Evolutionary conservation across 2,329 filamentous ascomycete genomes (phyloP).

Genomic region (Aureobasidium musti): DNA sequence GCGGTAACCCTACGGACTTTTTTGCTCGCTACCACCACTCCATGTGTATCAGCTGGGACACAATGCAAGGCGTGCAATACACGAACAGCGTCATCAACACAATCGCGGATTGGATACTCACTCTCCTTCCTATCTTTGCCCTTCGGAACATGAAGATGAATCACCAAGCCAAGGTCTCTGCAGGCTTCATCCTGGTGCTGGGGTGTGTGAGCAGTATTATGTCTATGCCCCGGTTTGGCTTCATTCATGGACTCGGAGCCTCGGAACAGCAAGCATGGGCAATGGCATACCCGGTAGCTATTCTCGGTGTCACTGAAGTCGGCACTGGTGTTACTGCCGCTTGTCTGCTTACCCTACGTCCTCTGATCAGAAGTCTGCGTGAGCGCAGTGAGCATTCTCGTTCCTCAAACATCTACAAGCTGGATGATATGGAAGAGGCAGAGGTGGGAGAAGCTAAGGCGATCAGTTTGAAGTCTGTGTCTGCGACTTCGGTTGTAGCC

Average conservation of each 20-base stretch:
- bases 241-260: background rate
- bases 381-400: background rate
- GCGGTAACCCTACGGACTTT: conserved; percentile 18
- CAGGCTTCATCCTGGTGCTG: conserved; percentile 8
- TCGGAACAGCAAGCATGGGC: conserved; percentile 29
- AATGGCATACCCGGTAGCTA: conserved; percentile 31
- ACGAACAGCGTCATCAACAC: conserved; percentile 26
- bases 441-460: conserved; percentile 15
- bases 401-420: background rate
- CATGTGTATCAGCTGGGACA: conserved; percentile 30
- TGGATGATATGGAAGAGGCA: background rate
- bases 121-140: conserved; percentile 22
- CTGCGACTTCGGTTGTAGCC: background rate
- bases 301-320: conserved; percentile 40
- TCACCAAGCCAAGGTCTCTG: conserved; percentile 23
- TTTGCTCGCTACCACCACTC: background rate
- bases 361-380: conserved; percentile 35
- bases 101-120: conserved; percentile 2
- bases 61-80: conserved; percentile 24
- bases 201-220: conserved; percentile 15
- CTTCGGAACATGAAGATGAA: conserved; percentile 10
- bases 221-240: conserved; percentile 22
- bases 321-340: conserved; percentile 41
- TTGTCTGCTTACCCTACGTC: conserved; percentile 39
- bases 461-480: background rate